Conservation (phyloP, 1,284 basidiomycete species). For the Ustilago tritici region DNA sequence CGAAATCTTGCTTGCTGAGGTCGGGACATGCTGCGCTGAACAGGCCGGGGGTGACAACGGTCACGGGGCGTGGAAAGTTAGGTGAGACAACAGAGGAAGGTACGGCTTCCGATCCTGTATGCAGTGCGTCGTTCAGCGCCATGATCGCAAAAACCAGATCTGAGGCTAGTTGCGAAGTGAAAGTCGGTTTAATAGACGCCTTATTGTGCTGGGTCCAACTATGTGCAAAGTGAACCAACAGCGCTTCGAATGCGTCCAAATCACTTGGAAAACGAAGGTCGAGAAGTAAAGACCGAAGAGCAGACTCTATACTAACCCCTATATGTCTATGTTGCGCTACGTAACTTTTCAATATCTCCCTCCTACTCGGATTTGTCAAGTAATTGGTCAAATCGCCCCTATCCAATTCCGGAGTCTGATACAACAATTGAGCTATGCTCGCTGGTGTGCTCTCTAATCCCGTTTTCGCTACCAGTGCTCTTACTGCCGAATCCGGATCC, state of each 20-base stretch:
- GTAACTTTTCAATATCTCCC: constrained; percentile 82
- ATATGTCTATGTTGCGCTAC: constrained; percentile 86
- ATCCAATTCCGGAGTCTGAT: constrained; percentile 86
- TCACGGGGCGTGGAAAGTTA: constrained; percentile 31
- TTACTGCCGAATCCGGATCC: constrained; percentile 66
- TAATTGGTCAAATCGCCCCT: constrained; percentile 84
- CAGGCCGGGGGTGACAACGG: constrained; percentile 43
- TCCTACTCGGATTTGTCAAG: constrained; percentile 77
- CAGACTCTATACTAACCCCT: constrained; percentile 86
- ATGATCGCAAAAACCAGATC: constrained; percentile 84
- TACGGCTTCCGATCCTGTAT: constrained; percentile 29
- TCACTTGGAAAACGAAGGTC: constrained; percentile 79
- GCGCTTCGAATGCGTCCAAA: constrained; percentile 77
- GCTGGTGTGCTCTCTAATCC: constrained; percentile 65
- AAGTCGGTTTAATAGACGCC: constrained; percentile 47
- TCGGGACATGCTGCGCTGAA: constrained; percentile 47
- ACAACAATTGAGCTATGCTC: constrained; percentile 83
- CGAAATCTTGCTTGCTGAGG: constrained; percentile 51
- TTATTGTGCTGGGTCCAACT: constrained; percentile 90
- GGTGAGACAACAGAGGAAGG: constrained; percentile 22
- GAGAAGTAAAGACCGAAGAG: constrained; percentile 86
- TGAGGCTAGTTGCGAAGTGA: constrained; percentile 69
- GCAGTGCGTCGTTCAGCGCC: constrained; percentile 78
- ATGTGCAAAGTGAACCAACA: constrained; percentile 79
- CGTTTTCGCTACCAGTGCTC: constrained; percentile 60